Conservation (phyloP, 2,329 filamentous ascomycete genomes). For the Lachnum nothofagi region DNA sequence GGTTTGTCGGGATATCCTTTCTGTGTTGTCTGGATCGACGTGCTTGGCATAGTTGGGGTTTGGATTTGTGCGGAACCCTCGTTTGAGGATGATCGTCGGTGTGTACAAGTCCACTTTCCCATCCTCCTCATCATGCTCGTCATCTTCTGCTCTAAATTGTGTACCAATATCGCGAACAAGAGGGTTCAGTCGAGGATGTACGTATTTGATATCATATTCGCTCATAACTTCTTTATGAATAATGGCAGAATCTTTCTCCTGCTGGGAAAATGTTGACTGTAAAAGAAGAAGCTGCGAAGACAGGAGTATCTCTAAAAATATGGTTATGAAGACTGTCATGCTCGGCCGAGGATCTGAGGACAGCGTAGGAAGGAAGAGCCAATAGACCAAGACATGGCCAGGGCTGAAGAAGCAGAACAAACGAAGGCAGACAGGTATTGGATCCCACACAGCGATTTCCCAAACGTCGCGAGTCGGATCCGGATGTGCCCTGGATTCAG, state of each 20-base stretch:
- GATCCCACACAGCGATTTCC: constrained; percentile 93
- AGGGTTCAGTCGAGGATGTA: constrained; percentile 82
- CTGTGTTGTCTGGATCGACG: constrained; percentile 59
- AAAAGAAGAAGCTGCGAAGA: constrained; percentile 73
- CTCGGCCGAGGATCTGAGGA: constrained; percentile 75
- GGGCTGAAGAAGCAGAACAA: constrained; percentile 91
- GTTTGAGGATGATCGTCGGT: constrained; percentile 60
- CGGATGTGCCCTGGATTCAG: constrained; percentile 79
- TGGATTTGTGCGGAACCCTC: constrained; percentile 73
- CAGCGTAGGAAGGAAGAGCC: constrained; percentile 75
- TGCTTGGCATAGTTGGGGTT: constrained; percentile 75
- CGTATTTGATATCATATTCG: constrained; percentile 94
- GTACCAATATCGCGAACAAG: constrained; percentile 73
- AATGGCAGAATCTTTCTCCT: constrained; percentile 75
- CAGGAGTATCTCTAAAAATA: constrained; percentile 70
- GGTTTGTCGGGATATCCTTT: constrained; percentile 28
- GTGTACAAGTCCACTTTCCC: constrained; percentile 54
- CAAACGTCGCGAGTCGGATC: constrained; percentile 82
- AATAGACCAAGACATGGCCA: constrained; percentile 85
- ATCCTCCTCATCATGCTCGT: constrained; percentile 28
- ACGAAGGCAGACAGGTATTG: constrained; percentile 73
- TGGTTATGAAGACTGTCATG: constrained; percentile 75
- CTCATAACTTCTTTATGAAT: constrained; percentile 89
- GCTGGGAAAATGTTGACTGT: constrained; percentile 70
- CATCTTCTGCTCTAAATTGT: constrained; percentile 53